phyloP scores from a whole-genome alignment of 495 filamentous ascomycete genomes.

The Penicillium odoratum region DNA sequence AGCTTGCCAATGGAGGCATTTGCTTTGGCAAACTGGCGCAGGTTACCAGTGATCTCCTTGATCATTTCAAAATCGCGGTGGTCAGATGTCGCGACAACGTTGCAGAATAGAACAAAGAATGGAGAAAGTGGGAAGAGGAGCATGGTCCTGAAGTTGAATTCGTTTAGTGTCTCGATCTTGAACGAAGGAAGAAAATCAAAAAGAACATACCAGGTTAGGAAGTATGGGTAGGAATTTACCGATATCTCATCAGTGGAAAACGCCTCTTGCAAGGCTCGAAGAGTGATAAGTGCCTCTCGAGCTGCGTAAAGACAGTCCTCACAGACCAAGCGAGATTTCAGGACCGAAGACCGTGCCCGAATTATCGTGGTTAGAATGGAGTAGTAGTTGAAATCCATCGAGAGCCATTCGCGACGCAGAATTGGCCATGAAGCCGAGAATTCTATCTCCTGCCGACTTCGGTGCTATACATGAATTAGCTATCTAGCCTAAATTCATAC shows the following conservation, averaged over 20 bases:
- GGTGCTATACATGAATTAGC: conserved; percentile 13
- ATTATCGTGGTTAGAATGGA: conserved; percentile 28
- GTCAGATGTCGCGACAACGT: conserved; percentile 34
- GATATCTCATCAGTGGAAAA: conserved; percentile 19
- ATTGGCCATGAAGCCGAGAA: conserved; percentile 19
- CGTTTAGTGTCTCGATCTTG: background rate
- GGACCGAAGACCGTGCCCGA: conserved; percentile 24
- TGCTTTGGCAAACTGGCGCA: conserved; percentile 26
- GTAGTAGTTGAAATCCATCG: conserved; percentile 35
- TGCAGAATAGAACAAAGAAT: conserved; percentile 37
- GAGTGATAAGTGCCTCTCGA: conserved; percentile 25
- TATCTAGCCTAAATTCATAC: background rate
- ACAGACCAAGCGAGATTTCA: conserved; percentile 26
- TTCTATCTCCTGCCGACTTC: conserved; percentile 20
- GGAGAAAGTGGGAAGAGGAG: conserved; percentile 33
- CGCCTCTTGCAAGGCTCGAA: conserved; percentile 25
- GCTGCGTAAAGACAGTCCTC: conserved; percentile 32
- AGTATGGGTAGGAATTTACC: conserved; percentile 30
- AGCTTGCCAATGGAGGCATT: conserved; percentile 30
- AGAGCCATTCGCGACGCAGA: conserved; percentile 28
- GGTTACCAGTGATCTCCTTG: conserved; percentile 27
- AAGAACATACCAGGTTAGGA: conserved; percentile 29
- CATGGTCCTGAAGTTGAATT: conserved; percentile 25
- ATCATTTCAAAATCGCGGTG: conserved; percentile 32
- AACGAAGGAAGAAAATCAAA: background rate